Evolutionary conservation across 2,329 filamentous ascomycete genomes (phyloP).

Genomic region (Karstenula rhodostoma): DNA sequence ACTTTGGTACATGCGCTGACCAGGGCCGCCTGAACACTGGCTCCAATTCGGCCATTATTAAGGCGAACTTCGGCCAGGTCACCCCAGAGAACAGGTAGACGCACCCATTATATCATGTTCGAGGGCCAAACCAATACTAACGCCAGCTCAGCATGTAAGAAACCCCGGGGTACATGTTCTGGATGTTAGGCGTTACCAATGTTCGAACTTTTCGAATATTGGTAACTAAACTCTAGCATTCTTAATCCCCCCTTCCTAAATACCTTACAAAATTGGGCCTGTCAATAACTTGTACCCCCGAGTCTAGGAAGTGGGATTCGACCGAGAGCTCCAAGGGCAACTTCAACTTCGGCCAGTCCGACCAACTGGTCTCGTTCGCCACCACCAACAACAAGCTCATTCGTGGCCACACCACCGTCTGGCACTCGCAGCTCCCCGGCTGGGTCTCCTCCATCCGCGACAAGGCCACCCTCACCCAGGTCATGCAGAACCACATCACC

Average conservation of each 20-base stretch:
- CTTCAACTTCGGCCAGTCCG: conserved; percentile 63
- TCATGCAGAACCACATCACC: conserved; percentile 69
- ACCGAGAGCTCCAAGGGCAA: conserved; percentile 55
- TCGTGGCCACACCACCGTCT: conserved; percentile 72
- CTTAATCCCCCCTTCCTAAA: no score
- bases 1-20: conserved; percentile 69
- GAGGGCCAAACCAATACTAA: conserved; percentile 9
- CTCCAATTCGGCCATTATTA: conserved; percentile 65
- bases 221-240: no score
- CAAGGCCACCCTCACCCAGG: conserved; percentile 61
- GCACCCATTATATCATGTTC: background rate
- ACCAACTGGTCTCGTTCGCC: conserved; percentile 65
- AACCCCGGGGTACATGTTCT: no score
- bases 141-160: conserved; percentile 58
- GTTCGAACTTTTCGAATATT: no score
- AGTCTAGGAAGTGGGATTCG: conserved; percentile 75
- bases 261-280: no score
- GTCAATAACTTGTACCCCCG: no score
- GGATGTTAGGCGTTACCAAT: no score
- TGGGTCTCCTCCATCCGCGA: conserved; percentile 68
- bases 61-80: conserved; percentile 69
- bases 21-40: conserved; percentile 60
- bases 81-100: conserved; percentile 68
- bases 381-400: conserved; percentile 67
- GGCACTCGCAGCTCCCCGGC: conserved; percentile 62